A percentile compares a stretch with the other conserved stretches of the same genome.
Evolutionary conservation across 768 basidiomycete species (phyloP).

Genomic region (Trametes gibbosa): DNA sequence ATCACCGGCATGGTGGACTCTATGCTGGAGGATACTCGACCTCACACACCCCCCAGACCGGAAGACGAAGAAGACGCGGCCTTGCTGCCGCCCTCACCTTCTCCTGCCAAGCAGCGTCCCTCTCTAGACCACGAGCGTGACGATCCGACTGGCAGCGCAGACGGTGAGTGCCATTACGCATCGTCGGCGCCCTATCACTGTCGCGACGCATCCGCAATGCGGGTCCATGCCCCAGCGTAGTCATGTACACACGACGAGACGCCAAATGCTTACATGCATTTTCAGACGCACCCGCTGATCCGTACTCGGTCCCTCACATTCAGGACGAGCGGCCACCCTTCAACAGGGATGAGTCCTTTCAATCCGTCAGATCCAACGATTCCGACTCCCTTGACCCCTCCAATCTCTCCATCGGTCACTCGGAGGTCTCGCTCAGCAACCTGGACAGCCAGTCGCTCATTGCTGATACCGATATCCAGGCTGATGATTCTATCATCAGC

Average conservation of each 20-base stretch:
- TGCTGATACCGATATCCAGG: slow-evolving; percentile 1
- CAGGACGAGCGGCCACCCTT: slow-evolving; percentile 28
- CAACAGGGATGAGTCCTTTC: slow-evolving; percentile 27
- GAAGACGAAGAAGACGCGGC: slow-evolving; percentile 40
- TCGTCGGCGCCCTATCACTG: neutral
- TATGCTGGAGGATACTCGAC: slow-evolving; percentile 50
- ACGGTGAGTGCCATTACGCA: neutral
- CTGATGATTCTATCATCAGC: slow-evolving; percentile 5
- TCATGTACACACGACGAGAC: no score
- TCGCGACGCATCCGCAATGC: no score
- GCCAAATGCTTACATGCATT: no score
- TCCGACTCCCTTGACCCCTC: slow-evolving; percentile 20
- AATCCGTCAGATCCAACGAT: slow-evolving; percentile 18
- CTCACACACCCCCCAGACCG: slow-evolving; percentile 41
- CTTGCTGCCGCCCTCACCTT: slow-evolving; percentile 50
- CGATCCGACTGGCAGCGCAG: neutral
- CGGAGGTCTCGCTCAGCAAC: slow-evolving; percentile 35
- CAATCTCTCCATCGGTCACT: slow-evolving; percentile 32
- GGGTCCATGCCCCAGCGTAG: no score
- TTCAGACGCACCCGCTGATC: slow-evolving; percentile 19
- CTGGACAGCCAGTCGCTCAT: slow-evolving; percentile 27
- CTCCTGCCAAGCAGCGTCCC: slow-evolving; percentile 34
- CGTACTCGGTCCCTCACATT: slow-evolving; percentile 20
- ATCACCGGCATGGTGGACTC: slow-evolving; percentile 72
- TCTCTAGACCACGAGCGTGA: neutral